These are phyloP conservation scores for Yamadazyma membranifaciens DNA, from an alignment of 1,139 yeast genomes.

Conservation along the genomic window DNA sequence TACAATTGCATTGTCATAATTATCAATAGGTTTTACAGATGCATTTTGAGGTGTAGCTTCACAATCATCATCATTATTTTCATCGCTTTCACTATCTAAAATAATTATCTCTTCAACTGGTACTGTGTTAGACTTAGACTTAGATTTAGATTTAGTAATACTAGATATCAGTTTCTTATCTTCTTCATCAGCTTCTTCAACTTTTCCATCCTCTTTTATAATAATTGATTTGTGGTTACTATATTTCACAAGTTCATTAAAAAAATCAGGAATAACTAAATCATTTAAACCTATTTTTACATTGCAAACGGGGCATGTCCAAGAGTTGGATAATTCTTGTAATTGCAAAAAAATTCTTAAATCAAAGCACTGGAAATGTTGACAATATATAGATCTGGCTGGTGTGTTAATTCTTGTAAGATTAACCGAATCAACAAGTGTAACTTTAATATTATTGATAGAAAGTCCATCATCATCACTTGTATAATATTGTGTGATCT, in stretches of 20 bases:
- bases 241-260: constrained; percentile 45
- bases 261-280: constrained; percentile 61
- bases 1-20: background rate
- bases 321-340: constrained; percentile 61
- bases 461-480: constrained; percentile 52
- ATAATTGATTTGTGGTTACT: constrained; percentile 38
- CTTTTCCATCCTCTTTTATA: constrained; percentile 56
- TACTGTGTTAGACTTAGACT: background rate
- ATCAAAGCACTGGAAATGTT: constrained; percentile 75
- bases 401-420: constrained; percentile 62
- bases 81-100: constrained; percentile 4
- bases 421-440: constrained; percentile 65
- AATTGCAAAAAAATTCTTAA: constrained; percentile 56
- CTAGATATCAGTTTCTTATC: background rate
- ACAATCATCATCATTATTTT: background rate
- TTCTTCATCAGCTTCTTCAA: constrained; percentile 29
- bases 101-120: constrained; percentile 1
- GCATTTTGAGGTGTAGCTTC: background rate
- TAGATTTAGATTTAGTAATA: background rate
- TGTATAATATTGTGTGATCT: constrained; percentile 42
- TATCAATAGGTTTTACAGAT: background rate
- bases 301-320: constrained; percentile 71
- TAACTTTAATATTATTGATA: constrained; percentile 54
- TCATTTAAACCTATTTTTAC: constrained; percentile 42
- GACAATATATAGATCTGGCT: constrained; percentile 55